Base-by-base conservation (phyloP, 495 filamentous ascomycete genomes). In the Clavariopsis aquatica region DNA sequence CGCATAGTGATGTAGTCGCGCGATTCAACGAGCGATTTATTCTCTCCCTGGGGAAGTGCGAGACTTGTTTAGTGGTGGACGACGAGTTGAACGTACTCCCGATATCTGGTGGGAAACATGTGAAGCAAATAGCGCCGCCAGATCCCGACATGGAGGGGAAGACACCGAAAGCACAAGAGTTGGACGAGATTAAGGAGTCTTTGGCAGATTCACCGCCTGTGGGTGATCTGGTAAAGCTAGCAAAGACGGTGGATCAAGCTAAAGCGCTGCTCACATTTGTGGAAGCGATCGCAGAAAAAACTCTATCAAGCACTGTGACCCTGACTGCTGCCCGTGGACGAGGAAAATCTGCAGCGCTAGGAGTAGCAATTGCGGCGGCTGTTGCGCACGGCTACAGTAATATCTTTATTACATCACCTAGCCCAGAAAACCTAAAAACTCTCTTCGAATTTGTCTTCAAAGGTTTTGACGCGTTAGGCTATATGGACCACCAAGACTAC, bases 11-110 rank as follows among this genome's bases (percentile, higher is more conserved):
- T 77, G 94, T 99, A 52, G 85, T 90, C 47, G 94, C 94, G 38
- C 85, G 95, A 55, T 99, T 99, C 82, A 99, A 98, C 76, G 95
- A 98, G 77, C 86, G 95, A 7, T 99, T 99, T 71, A 91, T 99
- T 46, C 80, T 99, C 53, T 98, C 94, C 1, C 82, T 99, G 3
- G 94, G 92, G 27, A 90, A 91, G 75, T 99, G 95, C 78, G 88
- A 95, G 43, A 89, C 88, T 2, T 99, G 95, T 75, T 81, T 99
- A 61, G 93, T 99, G 12, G 89, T 99, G 27, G 95, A 99, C 70
- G 95, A 99, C 71, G 94, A 99, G 76, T 77, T 99, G 63, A 99
- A 99, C 74, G 95, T 99, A 19, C 80, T 99, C 52, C 95, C 95
- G 0, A 96, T 99, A 63, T 98, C 94, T 8, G 95, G 95, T 43